These are phyloP conservation scores for Cryptomeria japonica DNA, from an alignment of 75 land plant genomes.

Conservation along the genomic window DNA sequence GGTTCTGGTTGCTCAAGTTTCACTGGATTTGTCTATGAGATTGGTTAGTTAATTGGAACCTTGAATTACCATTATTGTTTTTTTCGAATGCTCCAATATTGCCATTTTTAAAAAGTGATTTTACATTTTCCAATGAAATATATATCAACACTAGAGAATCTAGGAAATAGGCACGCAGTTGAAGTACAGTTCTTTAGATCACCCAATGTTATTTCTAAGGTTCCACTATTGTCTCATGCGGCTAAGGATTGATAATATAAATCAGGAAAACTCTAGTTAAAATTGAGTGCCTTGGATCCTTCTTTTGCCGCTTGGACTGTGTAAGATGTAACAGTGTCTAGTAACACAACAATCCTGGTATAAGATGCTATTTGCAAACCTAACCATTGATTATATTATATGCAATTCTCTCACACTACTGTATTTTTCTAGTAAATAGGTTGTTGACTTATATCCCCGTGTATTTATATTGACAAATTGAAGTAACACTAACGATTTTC, in stretches of 20 bases:
- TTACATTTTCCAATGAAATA: background rate
- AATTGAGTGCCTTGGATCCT: background rate
- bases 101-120: background rate
- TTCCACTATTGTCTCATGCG: background rate
- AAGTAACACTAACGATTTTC: background rate
- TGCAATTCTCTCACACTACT: background rate
- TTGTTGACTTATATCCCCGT: background rate
- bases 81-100: background rate
- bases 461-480: background rate
- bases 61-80: background rate
- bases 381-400: background rate
- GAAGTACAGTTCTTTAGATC: background rate
- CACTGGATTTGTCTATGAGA: slow-evolving; percentile 42
- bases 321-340: background rate
- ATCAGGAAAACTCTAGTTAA: background rate
- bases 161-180: background rate
- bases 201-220: background rate
- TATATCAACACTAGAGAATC: background rate
- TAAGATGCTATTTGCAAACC: background rate
- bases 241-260: background rate
- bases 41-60: slow-evolving; percentile 19
- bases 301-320: background rate
- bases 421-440: background rate
- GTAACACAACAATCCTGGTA: background rate
- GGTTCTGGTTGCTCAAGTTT: slow-evolving; percentile 53